Evolutionary conservation across 306 rosid species (phyloP), one percentile per base, ranked within the genome.

Genomic region (Begonia peltatifolia): DNA sequence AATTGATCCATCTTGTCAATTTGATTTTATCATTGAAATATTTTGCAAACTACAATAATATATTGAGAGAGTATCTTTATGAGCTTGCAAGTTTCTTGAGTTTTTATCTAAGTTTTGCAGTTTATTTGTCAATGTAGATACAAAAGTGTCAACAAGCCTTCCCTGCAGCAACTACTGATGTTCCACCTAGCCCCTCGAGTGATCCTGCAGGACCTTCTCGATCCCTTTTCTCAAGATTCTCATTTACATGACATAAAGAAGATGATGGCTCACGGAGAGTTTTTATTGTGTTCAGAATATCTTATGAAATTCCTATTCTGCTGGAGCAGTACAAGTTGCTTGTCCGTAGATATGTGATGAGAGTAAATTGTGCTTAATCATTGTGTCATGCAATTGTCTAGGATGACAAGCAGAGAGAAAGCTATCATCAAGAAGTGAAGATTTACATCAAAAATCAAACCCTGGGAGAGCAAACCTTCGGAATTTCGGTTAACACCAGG

Each of bases 101-200:
- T 30, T 30, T 30, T 30, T 30, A 6, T 30, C 38, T 30, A 2
- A 30, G 6, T 30, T 7, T 7, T 4, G 38, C 38, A 30, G 9
- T 30, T 30, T 30, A 30, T 30, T 7, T 30, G 38, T 30, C 6
- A 30, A 30, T 70, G 74, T 92, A 86, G 99, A 73, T 83, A 51
- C 86, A 77, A 60, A 83, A 83, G 75, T 86, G 99, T 70, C 99
- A 86, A 68, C 99, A 76, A 60, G 87, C 96, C 23, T 92, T 86
- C 50, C 96, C 72, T 5, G 47, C 63, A 38, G 66, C 94, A n/a
- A 46, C 70, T 23, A 43, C 70, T 35, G 93, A 81, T 11, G 88
- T 69, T 73, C 75, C 87, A 18, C 84, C 81, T 9, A 81, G 61
- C 71, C 83, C 94, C 12, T 74, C 78, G 10, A 70, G 55, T 16